phyloP scores from a whole-genome alignment of 441 rosid genomes.

The Raphanus hybrid region DNA sequence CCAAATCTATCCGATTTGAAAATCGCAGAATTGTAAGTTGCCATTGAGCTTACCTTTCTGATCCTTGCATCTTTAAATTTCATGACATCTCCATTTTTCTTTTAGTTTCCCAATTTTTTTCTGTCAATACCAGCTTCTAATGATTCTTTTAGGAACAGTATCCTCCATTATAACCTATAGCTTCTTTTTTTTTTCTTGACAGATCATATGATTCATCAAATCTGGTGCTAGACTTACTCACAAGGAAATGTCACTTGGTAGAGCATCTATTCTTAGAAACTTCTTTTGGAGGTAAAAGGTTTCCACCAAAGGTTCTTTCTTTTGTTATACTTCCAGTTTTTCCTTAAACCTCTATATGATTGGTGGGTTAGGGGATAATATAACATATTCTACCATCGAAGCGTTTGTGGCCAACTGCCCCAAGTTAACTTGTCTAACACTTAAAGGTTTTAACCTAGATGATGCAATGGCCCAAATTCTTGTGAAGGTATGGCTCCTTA shows the following conservation, averaged over 20 bases:
- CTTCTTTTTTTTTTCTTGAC: background rate
- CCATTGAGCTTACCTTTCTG: background rate
- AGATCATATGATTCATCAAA: background rate
- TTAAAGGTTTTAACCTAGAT: background rate
- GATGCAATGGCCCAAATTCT: background rate
- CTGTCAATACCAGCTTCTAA: background rate
- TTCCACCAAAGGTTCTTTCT: background rate
- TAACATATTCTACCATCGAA: background rate
- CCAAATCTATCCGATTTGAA: background rate
- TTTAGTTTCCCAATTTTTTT: background rate
- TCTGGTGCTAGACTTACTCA: background rate
- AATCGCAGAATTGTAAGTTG: background rate
- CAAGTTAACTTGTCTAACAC: background rate
- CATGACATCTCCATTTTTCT: background rate
- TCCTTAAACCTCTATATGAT: no score
- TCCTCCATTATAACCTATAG: background rate
- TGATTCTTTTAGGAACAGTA: background rate
- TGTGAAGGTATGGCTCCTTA: background rate
- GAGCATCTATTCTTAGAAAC: background rate
- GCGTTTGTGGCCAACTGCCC: background rate
- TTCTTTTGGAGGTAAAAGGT: background rate
- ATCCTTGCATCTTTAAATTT: background rate
- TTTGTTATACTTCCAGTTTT: no score
- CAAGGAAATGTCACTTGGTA: background rate
- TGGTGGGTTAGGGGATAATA: no score